Evolutionary conservation across 2,329 filamentous ascomycete genomes (phyloP).

Genomic region (Zymoseptoria crescenta): DNA sequence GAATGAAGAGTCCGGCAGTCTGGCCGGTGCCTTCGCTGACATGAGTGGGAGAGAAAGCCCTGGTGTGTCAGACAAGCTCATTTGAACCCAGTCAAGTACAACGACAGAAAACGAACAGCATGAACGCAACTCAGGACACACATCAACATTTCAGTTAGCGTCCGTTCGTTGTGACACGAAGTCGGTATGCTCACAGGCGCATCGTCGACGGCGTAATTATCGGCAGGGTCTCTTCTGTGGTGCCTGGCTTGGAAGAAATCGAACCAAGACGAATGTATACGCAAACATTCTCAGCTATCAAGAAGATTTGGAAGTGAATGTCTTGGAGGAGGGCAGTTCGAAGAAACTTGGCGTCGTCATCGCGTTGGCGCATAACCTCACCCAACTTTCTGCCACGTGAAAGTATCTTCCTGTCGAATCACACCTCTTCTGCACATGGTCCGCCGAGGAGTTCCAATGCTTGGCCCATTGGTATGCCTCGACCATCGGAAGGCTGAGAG

Average conservation of each 20-base stretch:
- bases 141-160: not conserved
- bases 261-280: not conserved
- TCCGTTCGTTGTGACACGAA: not conserved
- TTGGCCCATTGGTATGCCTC: not conserved
- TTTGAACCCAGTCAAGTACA: not conserved
- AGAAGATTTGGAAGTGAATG: not conserved
- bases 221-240: not conserved
- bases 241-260: not conserved
- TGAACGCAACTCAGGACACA: not conserved
- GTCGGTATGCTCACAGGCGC: not conserved
- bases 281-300: not conserved
- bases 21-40: slow-evolving; percentile 33
- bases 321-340: not conserved
- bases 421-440: not conserved
- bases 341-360: not conserved
- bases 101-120: not conserved
- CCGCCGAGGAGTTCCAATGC: not conserved
- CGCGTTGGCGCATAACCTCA: not conserved
- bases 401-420: not conserved
- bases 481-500: not conserved
- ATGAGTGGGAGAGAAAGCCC: not conserved
- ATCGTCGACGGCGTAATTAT: not conserved
- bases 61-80: not conserved
- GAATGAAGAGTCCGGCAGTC: slow-evolving; percentile 44
- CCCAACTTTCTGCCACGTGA: not conserved